phyloP scores from a whole-genome alignment of 225 moss, liverwort and hornwort species.

The Ulota crispa region DNA sequence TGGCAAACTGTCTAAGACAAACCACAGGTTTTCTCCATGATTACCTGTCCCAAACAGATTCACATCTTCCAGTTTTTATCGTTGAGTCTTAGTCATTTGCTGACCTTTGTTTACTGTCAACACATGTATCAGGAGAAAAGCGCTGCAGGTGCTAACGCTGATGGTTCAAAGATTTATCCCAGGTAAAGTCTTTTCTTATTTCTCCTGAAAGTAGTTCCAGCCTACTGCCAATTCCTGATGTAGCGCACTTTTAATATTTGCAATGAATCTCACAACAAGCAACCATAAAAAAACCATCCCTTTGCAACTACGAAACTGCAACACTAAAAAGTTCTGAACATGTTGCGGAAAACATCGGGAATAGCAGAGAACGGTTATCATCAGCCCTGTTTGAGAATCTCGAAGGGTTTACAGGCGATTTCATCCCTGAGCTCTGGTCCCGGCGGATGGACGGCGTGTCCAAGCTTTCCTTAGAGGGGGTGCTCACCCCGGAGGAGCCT shows the following conservation, averaged over 20 bases:
- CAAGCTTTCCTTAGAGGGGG: slow-evolving; percentile 41
- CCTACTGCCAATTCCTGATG: not conserved
- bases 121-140: slow-evolving; percentile 23
- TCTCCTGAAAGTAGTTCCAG: not conserved
- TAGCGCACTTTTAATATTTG: not conserved
- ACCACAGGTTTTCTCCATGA: not conserved
- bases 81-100: not conserved
- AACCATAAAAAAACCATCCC: not conserved
- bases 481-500: slow-evolving; percentile 34
- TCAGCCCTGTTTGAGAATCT: slow-evolving; percentile 60
- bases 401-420: slow-evolving; percentile 63
- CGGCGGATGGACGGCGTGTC: slow-evolving; percentile 37
- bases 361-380: slow-evolving; percentile 61
- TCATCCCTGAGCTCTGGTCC: slow-evolving; percentile 53
- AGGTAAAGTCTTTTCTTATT: slow-evolving; percentile 15
- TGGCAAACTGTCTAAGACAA: no score
- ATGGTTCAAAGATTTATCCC: slow-evolving; percentile 17
- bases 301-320: not conserved
- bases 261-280: not conserved
- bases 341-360: slow-evolving; percentile 41
- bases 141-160: not conserved
- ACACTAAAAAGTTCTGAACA: slow-evolving; percentile 49
- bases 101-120: slow-evolving; percentile 11
- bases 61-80: not conserved
- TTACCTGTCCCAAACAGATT: not conserved